phyloP scores from a whole-genome alignment of 345 rosid genomes.

The Ceriops zippeliana region DNA sequence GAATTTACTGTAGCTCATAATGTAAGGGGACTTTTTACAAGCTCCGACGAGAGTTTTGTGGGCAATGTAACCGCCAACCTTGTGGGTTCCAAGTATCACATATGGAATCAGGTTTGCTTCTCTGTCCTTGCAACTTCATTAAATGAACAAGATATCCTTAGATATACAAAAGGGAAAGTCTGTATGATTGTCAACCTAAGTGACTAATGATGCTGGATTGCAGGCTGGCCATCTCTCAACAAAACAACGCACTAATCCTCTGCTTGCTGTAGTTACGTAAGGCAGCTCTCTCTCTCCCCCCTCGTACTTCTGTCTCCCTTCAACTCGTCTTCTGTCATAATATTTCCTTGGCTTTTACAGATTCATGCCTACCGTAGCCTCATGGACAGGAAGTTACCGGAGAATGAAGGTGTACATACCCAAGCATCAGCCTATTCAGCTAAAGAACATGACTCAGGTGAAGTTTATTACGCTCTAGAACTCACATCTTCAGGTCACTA shows the following conservation, averaged over 20 bases:
- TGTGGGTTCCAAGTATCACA: conserved; percentile 78
- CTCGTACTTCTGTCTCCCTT: not conserved
- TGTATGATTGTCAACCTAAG: conserved; percentile 1
- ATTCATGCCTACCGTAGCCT: conserved; percentile 72
- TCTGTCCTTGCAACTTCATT: not conserved
- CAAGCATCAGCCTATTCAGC: conserved; percentile 70
- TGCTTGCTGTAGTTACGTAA: conserved; percentile 68
- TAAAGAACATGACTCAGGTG: conserved; percentile 57
- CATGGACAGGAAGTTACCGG: conserved; percentile 83
- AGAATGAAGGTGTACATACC: conserved; percentile 66
- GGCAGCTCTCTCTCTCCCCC: conserved; percentile 19
- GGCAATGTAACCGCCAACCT: conserved; percentile 79
- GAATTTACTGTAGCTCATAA: conserved; percentile 62
- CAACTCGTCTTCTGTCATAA: not conserved
- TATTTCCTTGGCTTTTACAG: conserved; percentile 32
- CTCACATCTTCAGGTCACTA: not conserved
- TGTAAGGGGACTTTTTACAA: conserved; percentile 54
- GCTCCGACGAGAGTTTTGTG: conserved; percentile 65
- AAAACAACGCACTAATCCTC: conserved; percentile 47
- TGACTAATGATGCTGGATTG: conserved; percentile 15
- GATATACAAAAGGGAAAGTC: not conserved
- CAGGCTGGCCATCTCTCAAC: conserved; percentile 46
- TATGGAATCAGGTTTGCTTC: conserved; percentile 67
- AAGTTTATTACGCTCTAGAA: conserved; percentile 9
- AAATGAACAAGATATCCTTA: not conserved